Conservation (phyloP, 257 asterid genomes). For the Haberlea rhodopensis region DNA sequence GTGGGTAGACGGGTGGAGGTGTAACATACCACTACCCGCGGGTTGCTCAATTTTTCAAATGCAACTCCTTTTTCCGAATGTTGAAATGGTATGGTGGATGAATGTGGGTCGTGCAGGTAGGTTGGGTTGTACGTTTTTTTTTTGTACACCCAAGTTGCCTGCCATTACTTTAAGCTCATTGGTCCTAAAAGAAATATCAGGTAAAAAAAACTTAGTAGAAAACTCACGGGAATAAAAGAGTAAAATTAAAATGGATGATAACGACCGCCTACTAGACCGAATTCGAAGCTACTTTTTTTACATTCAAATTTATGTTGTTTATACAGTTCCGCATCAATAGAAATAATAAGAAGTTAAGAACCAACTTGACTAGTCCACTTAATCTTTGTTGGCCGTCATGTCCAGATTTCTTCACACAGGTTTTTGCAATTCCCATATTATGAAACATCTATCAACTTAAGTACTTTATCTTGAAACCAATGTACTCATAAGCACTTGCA, state of each 20-base stretch:
- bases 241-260: neutral
- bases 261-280: neutral
- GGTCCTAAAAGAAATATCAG: neutral
- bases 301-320: constrained; percentile 1
- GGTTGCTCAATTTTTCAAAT: no score
- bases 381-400: constrained; percentile 1
- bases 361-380: neutral
- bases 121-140: no score
- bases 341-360: neutral
- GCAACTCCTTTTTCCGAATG: no score
- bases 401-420: neutral
- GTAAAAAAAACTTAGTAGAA: neutral
- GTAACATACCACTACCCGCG: no score
- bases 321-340: constrained; percentile 14
- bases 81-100: no score
- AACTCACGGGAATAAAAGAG: no score
- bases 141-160: no score
- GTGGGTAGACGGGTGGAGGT: no score
- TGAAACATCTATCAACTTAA: neutral
- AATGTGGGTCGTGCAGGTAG: no score
- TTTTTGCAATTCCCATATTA: neutral
- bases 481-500: neutral
- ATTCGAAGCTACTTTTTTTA: neutral
- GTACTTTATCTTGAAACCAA: neutral
- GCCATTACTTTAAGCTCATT: no score